Base-by-base conservation (phyloP, 495 filamentous ascomycete species). In the Xylaria intraflava region DNA sequence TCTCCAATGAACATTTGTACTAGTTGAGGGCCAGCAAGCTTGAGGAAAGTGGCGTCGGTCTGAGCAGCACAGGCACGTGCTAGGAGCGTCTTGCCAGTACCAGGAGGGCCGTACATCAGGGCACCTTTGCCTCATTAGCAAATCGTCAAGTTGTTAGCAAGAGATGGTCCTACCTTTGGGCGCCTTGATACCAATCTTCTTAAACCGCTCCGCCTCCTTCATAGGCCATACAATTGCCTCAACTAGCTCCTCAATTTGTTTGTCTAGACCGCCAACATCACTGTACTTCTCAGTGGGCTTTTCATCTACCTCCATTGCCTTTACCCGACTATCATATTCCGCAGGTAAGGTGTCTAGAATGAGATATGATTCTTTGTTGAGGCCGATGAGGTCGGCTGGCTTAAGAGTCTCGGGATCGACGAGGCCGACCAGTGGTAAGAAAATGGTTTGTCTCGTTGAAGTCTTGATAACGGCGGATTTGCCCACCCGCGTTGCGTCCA, bases 1-100 rank as follows among this genome's bases (percentile, higher is more conserved):
- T 99, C 93, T 62, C 93, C 93, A 46, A 99, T 99, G 72, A 99
- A 99, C 93, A 99, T 99, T 69, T 99, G 93, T 17, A 99, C 93
- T n/a, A 99, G 83, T 72, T 97, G 94, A 2, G 93, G 93, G 36
- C 93, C 93, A 49, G 93, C 93, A 54, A 99, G 89, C 67, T 98
- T 98, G 65, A 99, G 86, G 82, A 99, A 99, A 41, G 93, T 99
- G 53, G 93, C 93, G 52, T 99, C 92, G 54, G 94, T 97, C 74
- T 97, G 92, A 49, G 93, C 93, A 19, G 93, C 93, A 68, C 93
- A 99, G 46, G 93, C 93, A 72, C 93, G 87, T 57, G 93, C 93
- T 46, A 99, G 84, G 9, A 99, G 89, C 16, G 93, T 99, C 70
- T 96, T 96, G 69, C 91, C 91, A 6, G 91, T 96, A 71, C 93